Evolutionary conservation across 2,329 filamentous ascomycete species (phyloP).

Genomic region (Penicillium paneum): DNA sequence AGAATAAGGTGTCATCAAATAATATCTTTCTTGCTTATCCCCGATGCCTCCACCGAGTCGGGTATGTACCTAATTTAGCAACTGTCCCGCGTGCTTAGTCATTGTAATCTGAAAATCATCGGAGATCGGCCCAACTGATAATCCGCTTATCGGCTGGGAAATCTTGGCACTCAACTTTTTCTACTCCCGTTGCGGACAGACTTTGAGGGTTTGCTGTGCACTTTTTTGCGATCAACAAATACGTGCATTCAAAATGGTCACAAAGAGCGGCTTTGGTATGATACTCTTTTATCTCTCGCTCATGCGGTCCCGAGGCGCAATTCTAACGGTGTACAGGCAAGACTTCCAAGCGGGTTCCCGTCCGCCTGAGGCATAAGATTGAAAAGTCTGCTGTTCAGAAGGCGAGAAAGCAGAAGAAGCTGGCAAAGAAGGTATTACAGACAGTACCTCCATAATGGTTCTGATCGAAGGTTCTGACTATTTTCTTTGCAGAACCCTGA

Average conservation of each 20-base stretch:
- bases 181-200: slow-evolving; percentile 18
- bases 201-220: slow-evolving; percentile 12
- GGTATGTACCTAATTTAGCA: slow-evolving; percentile 11
- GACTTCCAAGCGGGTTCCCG: slow-evolving; percentile 86
- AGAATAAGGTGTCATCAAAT: not conserved
- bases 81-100: slow-evolving; percentile 12
- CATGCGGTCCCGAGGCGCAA: not conserved
- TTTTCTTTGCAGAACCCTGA: slow-evolving; percentile 67
- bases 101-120: slow-evolving; percentile 5
- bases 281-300: not conserved
- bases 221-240: slow-evolving; percentile 11
- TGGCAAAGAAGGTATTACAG: slow-evolving; percentile 68
- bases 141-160: slow-evolving; percentile 37
- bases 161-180: slow-evolving; percentile 35
- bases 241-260: slow-evolving; percentile 35
- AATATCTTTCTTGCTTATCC: not conserved
- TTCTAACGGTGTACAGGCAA: slow-evolving; percentile 61
- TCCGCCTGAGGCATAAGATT: slow-evolving; percentile 92
- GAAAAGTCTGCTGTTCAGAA: slow-evolving; percentile 87
- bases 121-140: slow-evolving; percentile 35
- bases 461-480: slow-evolving; percentile 8
- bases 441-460: not conserved
- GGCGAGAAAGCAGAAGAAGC: slow-evolving; percentile 83
- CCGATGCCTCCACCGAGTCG: not conserved
- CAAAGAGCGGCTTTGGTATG: slow-evolving; percentile 36